Conservation (phyloP, 805 yeast genomes). For the Nakazawaea anatomiae region DNA sequence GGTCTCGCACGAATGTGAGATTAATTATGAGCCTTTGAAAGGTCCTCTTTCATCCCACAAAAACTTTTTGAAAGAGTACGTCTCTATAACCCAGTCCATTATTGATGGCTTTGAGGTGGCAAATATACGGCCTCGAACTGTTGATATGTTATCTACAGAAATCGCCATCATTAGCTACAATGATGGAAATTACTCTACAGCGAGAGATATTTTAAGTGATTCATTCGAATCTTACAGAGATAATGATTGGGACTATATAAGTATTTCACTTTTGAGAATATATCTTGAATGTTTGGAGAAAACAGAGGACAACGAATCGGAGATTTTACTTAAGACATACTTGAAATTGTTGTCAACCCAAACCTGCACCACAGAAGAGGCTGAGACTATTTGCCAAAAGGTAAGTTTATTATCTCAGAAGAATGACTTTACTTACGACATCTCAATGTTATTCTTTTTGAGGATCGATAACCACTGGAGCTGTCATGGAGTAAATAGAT, state of each 20-base stretch:
- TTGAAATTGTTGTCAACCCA: slow-evolving; percentile 31
- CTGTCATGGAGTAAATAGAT: slow-evolving; percentile 28
- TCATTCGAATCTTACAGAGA: slow-evolving; percentile 63
- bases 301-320: slow-evolving; percentile 14
- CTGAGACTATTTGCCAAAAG: slow-evolving; percentile 14
- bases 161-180: slow-evolving; percentile 66
- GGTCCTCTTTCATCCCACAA: slow-evolving; percentile 25
- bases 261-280: slow-evolving; percentile 56
- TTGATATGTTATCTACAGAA: slow-evolving; percentile 72
- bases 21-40: slow-evolving; percentile 15
- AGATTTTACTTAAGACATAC: slow-evolving; percentile 31
- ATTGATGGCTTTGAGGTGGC: slow-evolving; percentile 47
- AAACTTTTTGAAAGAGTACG: slow-evolving; percentile 34
- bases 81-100: slow-evolving; percentile 49
- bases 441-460: slow-evolving; percentile 31
- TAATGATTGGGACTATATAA: slow-evolving; percentile 73
- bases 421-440: slow-evolving; percentile 17
- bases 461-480: slow-evolving; percentile 31
- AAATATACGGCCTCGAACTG: slow-evolving; percentile 50
- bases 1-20: slow-evolving; percentile 2
- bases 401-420: slow-evolving; percentile 10
- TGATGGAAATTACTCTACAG: slow-evolving; percentile 47
- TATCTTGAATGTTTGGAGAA: slow-evolving; percentile 65
- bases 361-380: slow-evolving; percentile 12
- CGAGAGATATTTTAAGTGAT: slow-evolving; percentile 57